Base-by-base conservation (phyloP, 345 rosid species). In the Euclidium syriacum region DNA sequence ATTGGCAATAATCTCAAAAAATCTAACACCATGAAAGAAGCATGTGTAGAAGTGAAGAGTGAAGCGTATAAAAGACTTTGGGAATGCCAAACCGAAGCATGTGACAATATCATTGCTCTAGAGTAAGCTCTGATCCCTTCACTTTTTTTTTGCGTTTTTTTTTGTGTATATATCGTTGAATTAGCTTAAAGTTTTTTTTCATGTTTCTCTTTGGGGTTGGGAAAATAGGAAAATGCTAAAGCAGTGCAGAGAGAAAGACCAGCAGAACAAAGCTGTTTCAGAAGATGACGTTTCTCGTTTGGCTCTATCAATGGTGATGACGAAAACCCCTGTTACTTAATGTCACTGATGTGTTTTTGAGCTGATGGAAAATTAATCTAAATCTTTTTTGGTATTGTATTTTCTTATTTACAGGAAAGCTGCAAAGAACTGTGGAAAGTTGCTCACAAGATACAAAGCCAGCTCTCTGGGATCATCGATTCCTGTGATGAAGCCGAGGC, bases 241-340 rank as follows among this genome's bases (percentile, higher is more conserved):
- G 62, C 68, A 52, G 18, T 60, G 73, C 62, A 61, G 33, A 36
- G 53, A 53, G 56, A 61, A 46, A 34, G 62, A 61, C 62, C 41
- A 61, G 56, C 62, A 44, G 62, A 61, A 42, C 33, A 51, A 26
- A 35, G 55, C 15, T 43, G 62, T 43, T 44, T 35, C 57, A 26
- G 57, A 52, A 26, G 52, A 52, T 61, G 62, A 19, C 43, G 54
- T 44, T 69, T 52, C 49, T 35, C 34, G 26, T 47, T 53, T 69
- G 56, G 56, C 73, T 43, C 36, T 69, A 40, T 69, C 73, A 2
- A 69, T 12, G 73, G 73, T 69, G 19, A 52, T 47, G 33, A 34
- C 42, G 3, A 61, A 30, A 4, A 42, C 1, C 35, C 34, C 9
- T 58, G 39, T 53, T 44, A 53, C 26, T 34, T 53, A 43, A 53